These are phyloP conservation scores for Aspergillus pseudoviridinutans DNA, from an alignment of 2,329 filamentous ascomycete species.

Conservation along the genomic window DNA sequence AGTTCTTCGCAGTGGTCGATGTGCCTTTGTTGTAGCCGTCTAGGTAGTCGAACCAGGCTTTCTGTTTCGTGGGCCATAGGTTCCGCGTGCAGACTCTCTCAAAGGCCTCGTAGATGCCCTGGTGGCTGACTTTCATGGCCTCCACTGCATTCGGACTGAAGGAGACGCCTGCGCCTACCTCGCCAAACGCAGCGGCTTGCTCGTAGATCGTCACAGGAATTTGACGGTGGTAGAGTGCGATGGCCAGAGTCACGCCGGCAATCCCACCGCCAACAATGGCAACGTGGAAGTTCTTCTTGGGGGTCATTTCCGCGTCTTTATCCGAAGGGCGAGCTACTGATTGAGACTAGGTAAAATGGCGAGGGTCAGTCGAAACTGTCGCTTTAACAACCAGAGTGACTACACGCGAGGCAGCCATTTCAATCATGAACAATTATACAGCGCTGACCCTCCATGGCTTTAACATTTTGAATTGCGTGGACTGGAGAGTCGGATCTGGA, in stretches of 20 bases:
- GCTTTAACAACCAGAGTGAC: not conserved
- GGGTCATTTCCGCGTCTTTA: constrained; percentile 3
- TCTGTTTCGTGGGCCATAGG: constrained; percentile 28
- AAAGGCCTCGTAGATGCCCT: constrained; percentile 29
- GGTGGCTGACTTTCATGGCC: constrained; percentile 20
- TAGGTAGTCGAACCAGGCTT: constrained; percentile 22
- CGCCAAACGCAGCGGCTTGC: constrained; percentile 33
- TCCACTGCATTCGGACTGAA: constrained; percentile 35
- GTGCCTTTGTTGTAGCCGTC: constrained; percentile 14
- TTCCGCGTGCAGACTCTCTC: constrained; percentile 30
- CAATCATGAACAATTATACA: not conserved
- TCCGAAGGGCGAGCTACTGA: not conserved
- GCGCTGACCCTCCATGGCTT: not conserved
- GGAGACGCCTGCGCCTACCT: constrained; percentile 38
- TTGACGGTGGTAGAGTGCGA: constrained; percentile 30
- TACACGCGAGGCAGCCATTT: not conserved
- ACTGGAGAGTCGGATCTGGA: not conserved
- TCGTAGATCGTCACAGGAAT: constrained; percentile 35
- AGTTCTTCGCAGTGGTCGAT: constrained; percentile 1
- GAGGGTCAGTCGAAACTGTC: not conserved
- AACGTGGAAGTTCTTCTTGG: constrained; percentile 19
- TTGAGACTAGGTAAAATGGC: not conserved
- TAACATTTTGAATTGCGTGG: not conserved
- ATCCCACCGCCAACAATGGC: constrained; percentile 35
- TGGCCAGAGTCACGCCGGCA: constrained; percentile 35